Evolutionary conservation across 495 filamentous ascomycete species (phyloP), one percentile per base, ranked within the genome.

Genomic region (Penicillium nucicola): DNA sequence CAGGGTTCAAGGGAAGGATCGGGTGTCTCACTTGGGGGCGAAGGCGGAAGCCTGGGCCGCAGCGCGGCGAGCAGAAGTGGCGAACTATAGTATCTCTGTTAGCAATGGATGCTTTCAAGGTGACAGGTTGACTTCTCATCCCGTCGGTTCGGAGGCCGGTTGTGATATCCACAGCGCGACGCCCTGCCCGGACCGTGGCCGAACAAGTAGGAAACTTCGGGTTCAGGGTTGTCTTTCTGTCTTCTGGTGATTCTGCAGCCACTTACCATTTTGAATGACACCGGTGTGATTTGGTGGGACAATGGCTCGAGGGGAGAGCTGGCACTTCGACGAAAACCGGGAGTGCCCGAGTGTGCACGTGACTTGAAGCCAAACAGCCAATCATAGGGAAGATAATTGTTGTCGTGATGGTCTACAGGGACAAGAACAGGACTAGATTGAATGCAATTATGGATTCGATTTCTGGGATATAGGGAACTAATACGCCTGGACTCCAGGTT

Each of bases 41-140:
- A 69, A 69, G 47, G 69, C 62, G 56, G 68, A 69, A 54, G 65
- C 61, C 58, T 70, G 64, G 52, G 68, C 65, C 57, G 73, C 69
- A 51, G 73, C 67, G 45, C 71, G 71, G 64, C 69, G 68, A 56
- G 73, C 65, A 44, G 71, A 69, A 45, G 71, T 63, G 57, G 68
- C 62, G 65, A 75, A 75, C 69, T 74, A 51, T 50, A 32, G 22
- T 25, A 19, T 15, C 19, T 10, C 8, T 17, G 48, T 71, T 66
- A 71, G 66, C 57, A 49, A 56, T 53, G 45, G 44, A 50, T 54
- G 31, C 17, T 11, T 30, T 36, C 4, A 14, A 49, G 17, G 9
- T 13, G 11, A 12, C 18, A 7, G 35, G 28, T 36, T 42, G 30
- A 41, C 35, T 48, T 48, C 32, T 52, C 32, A 48, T 58, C 34